phyloP scores from a whole-genome alignment of 805 yeast genomes.

The Yarrowia osloensis region DNA sequence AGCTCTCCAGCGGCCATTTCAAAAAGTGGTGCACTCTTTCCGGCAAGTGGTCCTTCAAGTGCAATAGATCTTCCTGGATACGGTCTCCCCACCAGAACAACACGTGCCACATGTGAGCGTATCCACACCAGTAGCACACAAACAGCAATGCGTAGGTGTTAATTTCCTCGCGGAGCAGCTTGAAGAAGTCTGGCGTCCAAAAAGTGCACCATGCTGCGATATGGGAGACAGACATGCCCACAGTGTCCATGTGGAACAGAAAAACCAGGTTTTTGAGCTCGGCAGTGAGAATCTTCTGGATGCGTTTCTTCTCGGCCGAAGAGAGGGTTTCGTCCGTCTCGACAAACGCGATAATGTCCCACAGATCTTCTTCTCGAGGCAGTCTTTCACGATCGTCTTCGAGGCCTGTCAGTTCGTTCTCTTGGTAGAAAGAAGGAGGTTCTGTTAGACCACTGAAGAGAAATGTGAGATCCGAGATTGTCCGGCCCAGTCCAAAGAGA shows the following conservation, averaged over 20 bases:
- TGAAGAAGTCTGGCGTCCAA: background rate
- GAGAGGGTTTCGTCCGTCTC: background rate
- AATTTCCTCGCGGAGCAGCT: background rate
- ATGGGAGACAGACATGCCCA: background rate
- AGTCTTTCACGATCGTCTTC: background rate
- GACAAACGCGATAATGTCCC: slow-evolving; percentile 6
- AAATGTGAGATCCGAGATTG: background rate
- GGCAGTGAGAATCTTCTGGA: background rate
- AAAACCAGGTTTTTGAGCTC: slow-evolving; percentile 1
- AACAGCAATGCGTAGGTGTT: slow-evolving; percentile 11
- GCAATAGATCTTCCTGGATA: background rate
- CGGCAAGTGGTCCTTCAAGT: background rate
- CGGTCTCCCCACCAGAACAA: slow-evolving; percentile 21
- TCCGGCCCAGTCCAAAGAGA: background rate
- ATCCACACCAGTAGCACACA: slow-evolving; percentile 10
- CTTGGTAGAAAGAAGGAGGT: background rate
- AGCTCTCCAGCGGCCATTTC: background rate
- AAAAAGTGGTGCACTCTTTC: background rate
- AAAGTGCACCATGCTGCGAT: background rate
- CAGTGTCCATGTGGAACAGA: slow-evolving; percentile 11
- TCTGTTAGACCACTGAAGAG: background rate
- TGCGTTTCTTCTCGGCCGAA: background rate
- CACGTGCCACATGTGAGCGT: slow-evolving; percentile 16
- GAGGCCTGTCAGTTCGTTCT: background rate
- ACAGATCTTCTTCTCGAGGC: slow-evolving; percentile 1